These are phyloP conservation scores for Pinus taeda DNA, from an alignment of 75 land plant species.

Conservation along the genomic window DNA sequence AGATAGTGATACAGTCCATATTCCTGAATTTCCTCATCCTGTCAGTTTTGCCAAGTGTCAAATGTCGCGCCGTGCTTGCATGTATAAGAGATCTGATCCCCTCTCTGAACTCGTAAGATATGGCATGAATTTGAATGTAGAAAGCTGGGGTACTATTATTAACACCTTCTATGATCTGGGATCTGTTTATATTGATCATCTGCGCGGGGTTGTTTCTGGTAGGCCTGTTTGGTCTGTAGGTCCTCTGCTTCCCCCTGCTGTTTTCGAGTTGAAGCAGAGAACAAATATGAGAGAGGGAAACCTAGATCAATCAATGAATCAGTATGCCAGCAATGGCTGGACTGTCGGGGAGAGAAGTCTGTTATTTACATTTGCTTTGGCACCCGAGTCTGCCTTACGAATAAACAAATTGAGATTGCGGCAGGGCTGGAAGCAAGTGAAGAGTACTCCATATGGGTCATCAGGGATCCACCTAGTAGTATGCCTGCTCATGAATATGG, in stretches of 20 bases:
- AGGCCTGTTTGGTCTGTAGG: constrained; percentile 35
- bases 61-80: neutral
- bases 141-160: constrained; percentile 32
- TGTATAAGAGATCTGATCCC: neutral
- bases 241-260: constrained; percentile 6
- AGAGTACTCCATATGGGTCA: neutral
- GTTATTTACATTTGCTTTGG: neutral
- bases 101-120: constrained; percentile 4
- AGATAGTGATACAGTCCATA: neutral
- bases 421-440: neutral
- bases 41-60: constrained; percentile 1
- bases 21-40: constrained; percentile 7
- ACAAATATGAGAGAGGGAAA: neutral
- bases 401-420: neutral
- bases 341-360: neutral
- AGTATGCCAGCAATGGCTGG: neutral
- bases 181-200: constrained; percentile 17
- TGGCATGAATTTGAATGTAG: constrained; percentile 12
- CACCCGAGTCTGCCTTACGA: neutral
- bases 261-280: neutral
- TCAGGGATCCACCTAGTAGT: neutral
- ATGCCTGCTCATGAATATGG: neutral
- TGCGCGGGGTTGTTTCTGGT: neutral
- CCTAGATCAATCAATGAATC: neutral
- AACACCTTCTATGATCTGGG: constrained; percentile 34